Conservation (phyloP, 2,329 filamentous ascomycete genomes). For the Xylaria sp. region DNA sequence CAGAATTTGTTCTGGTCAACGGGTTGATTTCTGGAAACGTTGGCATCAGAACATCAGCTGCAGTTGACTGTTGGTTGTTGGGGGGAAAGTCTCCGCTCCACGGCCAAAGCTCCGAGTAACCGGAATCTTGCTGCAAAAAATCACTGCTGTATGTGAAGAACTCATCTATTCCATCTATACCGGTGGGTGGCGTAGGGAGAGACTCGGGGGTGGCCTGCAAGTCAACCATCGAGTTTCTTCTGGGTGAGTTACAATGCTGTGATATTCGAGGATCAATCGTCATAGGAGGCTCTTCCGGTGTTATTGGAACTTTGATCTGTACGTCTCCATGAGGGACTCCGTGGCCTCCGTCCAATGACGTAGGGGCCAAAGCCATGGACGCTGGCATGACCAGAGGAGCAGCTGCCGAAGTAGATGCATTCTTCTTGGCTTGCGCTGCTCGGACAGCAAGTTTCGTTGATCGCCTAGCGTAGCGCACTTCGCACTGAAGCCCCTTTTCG, state of each 20-base stretch:
- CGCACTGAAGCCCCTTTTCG: conserved; percentile 61
- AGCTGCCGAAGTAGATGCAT: conserved; percentile 32
- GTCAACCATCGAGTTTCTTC: conserved; percentile 50
- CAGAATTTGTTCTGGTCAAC: conserved; percentile 56
- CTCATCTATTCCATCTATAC: conserved; percentile 44
- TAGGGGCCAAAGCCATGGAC: conserved; percentile 47
- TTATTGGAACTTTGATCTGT: conserved; percentile 45
- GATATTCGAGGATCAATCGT: conserved; percentile 51
- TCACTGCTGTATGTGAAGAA: background rate
- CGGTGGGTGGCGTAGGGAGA: conserved; percentile 54
- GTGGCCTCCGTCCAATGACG: conserved; percentile 54
- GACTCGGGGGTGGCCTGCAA: conserved; percentile 51
- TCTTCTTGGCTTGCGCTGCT: conserved; percentile 56
- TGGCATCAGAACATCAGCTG: conserved; percentile 43
- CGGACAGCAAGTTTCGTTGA: conserved; percentile 61
- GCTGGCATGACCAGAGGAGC: conserved; percentile 13
- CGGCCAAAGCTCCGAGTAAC: conserved; percentile 46
- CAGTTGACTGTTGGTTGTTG: background rate
- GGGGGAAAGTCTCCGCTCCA: background rate
- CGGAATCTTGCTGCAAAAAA: background rate
- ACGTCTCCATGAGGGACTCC: conserved; percentile 44
- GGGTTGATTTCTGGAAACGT: conserved; percentile 57
- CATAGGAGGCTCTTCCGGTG: conserved; percentile 44
- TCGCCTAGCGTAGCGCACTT: conserved; percentile 62
- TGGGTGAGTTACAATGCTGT: conserved; percentile 43